Evolutionary conservation across 2,329 filamentous ascomycete genomes (phyloP), one percentile per base, ranked within the genome.

Genomic region (Catunica adiposa): DNA sequence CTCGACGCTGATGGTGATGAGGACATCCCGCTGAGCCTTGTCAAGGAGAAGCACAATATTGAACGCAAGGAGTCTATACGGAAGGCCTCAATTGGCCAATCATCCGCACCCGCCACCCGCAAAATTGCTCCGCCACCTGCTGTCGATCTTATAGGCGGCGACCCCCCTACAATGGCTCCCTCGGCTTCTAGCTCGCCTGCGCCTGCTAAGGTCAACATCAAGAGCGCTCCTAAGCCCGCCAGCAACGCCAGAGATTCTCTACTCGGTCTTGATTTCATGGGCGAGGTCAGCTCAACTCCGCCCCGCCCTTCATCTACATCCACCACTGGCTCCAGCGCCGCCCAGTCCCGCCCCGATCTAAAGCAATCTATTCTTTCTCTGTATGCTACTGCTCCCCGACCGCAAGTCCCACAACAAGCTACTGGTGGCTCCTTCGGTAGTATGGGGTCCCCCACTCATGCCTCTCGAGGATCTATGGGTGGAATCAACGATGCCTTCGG

Each of bases 361-460:
- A 98, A 98, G 70, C 90, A 96, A 68, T 97, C 90, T 1, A 98
- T 98, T 59, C 71, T 98, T 51, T 98, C 92, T 6, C 77, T 98
- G 15, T 98, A 98, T 66, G 88, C 89, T 9, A 85, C 87, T 6
- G 80, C 80, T 3, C 85, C 89, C 1, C 85, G 88, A 64, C 81
- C 86, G n/a, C 73, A 79, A 25, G 67, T 70, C 46, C 70, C 75
- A 29, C 82, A 84, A 65, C 55, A 72, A 73, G 37, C 74, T 77
- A 9, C 75, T 76, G 11, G 75, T 76, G 40, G 73, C 76, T 26
- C 82, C 0, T 86, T 89, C 63, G 80, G 84, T 17, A 78, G 79
- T 53, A 76, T 87, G 72, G 71, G 74, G 54, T 79, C 83, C 2
- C 78, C 83, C 40, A 69, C 70, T 58, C 73, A 75, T 51, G 70